These are phyloP conservation scores for Calocybe gangraenosa DNA, from an alignment of 768 basidiomycete species.

Conservation along the genomic window DNA sequence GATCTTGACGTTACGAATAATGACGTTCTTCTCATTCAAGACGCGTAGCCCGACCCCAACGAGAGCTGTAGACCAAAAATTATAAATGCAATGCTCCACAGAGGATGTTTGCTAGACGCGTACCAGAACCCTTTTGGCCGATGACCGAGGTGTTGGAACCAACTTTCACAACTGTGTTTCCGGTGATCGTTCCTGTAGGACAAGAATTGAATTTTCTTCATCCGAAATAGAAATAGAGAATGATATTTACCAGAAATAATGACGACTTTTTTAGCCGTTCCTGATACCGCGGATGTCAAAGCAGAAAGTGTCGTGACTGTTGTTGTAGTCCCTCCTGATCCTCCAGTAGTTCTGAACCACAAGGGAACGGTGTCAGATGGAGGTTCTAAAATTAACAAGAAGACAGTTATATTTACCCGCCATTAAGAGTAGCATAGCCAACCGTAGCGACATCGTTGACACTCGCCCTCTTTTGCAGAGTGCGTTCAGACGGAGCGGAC, in stretches of 20 bases:
- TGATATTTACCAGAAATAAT: conserved; percentile 33
- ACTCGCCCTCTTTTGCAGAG: conserved; percentile 25
- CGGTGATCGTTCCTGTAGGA: conserved; percentile 33
- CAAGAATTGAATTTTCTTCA: neutral
- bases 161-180: conserved; percentile 35
- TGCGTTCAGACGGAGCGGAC: conserved; percentile 4
- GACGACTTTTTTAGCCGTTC: conserved; percentile 38
- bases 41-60: conserved; percentile 43
- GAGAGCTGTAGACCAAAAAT: conserved; percentile 25
- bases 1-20: conserved; percentile 46
- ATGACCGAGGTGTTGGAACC: conserved; percentile 43
- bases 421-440: conserved; percentile 31
- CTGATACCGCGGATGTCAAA: conserved; percentile 36
- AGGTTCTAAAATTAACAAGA: conserved; percentile 17
- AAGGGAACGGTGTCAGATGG: conserved; percentile 31
- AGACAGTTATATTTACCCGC: conserved; percentile 19
- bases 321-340: conserved; percentile 37
- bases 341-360: conserved; percentile 38
- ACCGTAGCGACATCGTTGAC: conserved; percentile 29
- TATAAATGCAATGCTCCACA: neutral
- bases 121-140: conserved; percentile 35
- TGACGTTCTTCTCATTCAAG: conserved; percentile 37
- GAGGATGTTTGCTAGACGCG: conserved; percentile 5
- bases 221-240: neutral
- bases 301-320: conserved; percentile 39